phyloP scores from a whole-genome alignment of 768 basidiomycete genomes.

The Pseudohyphozyma bogoriensis region DNA sequence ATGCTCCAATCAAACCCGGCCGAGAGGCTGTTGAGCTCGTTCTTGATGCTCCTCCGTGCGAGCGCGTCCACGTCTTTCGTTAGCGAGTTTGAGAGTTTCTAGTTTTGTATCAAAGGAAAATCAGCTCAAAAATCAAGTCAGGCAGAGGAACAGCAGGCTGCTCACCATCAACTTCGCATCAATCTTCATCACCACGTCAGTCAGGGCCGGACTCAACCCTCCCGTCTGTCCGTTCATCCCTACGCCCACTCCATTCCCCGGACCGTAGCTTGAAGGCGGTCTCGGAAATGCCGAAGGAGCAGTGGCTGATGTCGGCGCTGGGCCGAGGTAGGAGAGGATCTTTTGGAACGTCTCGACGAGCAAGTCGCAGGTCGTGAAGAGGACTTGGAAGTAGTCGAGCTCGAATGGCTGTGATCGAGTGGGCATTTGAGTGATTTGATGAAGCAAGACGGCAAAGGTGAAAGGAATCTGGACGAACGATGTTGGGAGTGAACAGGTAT shows the following conservation, averaged over 20 bases:
- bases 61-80: slow-evolving; percentile 66
- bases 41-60: slow-evolving; percentile 25
- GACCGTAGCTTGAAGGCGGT: slow-evolving; percentile 4
- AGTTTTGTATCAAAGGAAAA: too few relatives aligned
- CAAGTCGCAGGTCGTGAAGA: slow-evolving; percentile 78
- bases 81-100: slow-evolving; percentile 78
- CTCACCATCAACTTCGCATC: slow-evolving; percentile 74
- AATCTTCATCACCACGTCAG: slow-evolving; percentile 66
- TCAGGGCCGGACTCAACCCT: slow-evolving; percentile 35
- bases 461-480: slow-evolving; percentile 7
- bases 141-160: slow-evolving; percentile 5
- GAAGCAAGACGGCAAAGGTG: background rate
- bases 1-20: slow-evolving; percentile 1
- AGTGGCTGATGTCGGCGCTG: background rate
- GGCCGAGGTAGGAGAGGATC: slow-evolving; percentile 65
- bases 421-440: background rate
- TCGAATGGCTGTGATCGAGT: slow-evolving; percentile 58
- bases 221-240: background rate
- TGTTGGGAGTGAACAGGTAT: slow-evolving; percentile 27
- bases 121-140: background rate
- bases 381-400: slow-evolving; percentile 78
- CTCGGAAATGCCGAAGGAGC: slow-evolving; percentile 5
- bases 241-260: too few relatives aligned
- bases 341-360: slow-evolving; percentile 83
- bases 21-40: slow-evolving; percentile 20